Percentiles rank a stretch among this genome's conserved stretches.
Evolutionary conservation across 2,329 filamentous ascomycete genomes (phyloP).

Genomic region (Uncinocarpus reesii): DNA sequence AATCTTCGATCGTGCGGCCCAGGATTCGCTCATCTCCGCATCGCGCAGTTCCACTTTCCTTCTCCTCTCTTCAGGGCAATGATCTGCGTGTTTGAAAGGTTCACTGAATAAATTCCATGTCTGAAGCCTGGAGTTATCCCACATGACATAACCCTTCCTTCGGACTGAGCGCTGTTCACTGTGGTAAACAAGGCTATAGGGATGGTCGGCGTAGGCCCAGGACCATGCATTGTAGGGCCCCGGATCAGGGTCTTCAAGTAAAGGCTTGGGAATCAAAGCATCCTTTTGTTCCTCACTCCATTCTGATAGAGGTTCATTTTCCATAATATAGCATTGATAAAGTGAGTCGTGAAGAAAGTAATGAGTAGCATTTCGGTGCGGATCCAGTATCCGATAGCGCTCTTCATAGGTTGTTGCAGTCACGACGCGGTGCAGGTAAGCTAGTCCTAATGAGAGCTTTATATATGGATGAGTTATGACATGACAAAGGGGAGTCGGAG

Average conservation of each 20-base stretch:
- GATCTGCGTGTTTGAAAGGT: neutral
- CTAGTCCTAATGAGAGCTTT: conserved; percentile 13
- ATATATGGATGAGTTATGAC: no score
- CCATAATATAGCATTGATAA: neutral
- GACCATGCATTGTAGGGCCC: conserved; percentile 11
- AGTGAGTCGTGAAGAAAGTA: conserved; percentile 5
- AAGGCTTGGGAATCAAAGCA: neutral
- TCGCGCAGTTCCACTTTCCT: neutral
- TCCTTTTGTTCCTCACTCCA: conserved; percentile 1
- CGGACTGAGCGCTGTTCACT: conserved; percentile 1
- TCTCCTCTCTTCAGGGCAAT: neutral
- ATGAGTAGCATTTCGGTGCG: neutral
- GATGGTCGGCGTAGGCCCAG: conserved; percentile 5
- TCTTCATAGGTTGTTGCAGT: conserved; percentile 12
- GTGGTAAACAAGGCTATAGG: conserved; percentile 1
- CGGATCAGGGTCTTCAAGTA: conserved; percentile 7
- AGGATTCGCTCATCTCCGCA: conserved; percentile 2
- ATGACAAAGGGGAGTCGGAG: neutral
- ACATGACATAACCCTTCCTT: conserved; percentile 14
- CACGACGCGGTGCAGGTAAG: conserved; percentile 5
- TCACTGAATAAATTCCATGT: conserved; percentile 8
- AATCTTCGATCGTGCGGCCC: conserved; percentile 9
- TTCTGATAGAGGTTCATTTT: conserved; percentile 4
- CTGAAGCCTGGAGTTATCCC: conserved; percentile 14
- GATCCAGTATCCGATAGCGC: conserved; percentile 2